Percentiles rank a stretch among this genome's conserved stretches.
These are phyloP conservation scores for Protostelium mycophagum DNA, from an alignment of 78 protist genomes.

Conservation along the genomic window DNA sequence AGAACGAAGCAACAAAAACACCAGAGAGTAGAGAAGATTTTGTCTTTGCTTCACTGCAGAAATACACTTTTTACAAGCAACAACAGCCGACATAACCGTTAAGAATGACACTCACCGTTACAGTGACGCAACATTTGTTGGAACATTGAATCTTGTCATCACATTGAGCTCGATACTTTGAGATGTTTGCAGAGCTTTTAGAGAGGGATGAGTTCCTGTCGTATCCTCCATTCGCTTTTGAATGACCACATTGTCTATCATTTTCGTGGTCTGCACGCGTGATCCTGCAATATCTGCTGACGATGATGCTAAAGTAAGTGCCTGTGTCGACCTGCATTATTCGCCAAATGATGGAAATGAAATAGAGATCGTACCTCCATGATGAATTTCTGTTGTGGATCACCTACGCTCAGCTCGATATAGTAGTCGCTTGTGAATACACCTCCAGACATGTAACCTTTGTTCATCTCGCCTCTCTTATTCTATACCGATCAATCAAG, in stretches of 20 bases:
- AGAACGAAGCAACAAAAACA: too few relatives aligned
- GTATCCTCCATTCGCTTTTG: background rate
- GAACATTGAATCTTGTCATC: background rate
- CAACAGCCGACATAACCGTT: too few relatives aligned
- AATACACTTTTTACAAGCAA: too few relatives aligned
- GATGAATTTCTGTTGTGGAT: background rate
- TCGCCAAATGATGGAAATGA: background rate
- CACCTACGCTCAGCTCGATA: background rate
- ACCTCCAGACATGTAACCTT: too few relatives aligned
- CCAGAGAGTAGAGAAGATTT: background rate
- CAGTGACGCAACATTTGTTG: background rate
- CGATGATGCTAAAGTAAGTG: background rate
- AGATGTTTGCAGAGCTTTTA: too few relatives aligned
- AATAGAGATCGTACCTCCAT: background rate
- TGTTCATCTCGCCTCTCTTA: too few relatives aligned
- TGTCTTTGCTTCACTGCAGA: too few relatives aligned
- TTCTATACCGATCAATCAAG: too few relatives aligned
- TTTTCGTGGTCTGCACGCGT: background rate
- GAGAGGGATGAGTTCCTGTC: background rate
- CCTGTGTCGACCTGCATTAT: background rate
- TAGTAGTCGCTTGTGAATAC: background rate
- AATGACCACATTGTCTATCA: background rate
- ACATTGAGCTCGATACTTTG: background rate
- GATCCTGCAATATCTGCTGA: background rate
- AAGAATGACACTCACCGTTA: background rate